Conservation (phyloP, 768 basidiomycete species). For the Lenzites betulinus region DNA sequence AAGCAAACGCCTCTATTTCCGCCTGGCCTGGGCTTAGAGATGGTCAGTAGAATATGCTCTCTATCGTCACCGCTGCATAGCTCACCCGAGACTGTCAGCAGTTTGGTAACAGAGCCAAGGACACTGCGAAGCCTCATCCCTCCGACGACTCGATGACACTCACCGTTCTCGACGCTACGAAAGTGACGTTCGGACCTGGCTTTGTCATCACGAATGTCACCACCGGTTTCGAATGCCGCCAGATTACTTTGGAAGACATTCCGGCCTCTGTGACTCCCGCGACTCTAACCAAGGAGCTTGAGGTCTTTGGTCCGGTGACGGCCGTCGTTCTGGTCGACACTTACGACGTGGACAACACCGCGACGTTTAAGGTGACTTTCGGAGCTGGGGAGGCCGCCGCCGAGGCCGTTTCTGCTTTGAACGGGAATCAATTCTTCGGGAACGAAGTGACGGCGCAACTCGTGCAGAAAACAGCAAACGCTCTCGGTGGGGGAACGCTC, state of each 20-base stretch:
- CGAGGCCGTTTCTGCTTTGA: slow-evolving; percentile 51
- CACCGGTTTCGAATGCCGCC: slow-evolving; percentile 72
- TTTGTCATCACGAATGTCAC: slow-evolving; percentile 56
- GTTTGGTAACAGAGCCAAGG: too few species aligned
- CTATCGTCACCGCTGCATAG: background rate
- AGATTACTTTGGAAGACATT: slow-evolving; percentile 57
- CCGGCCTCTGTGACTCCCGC: slow-evolving; percentile 37
- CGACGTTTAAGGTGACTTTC: slow-evolving; percentile 45
- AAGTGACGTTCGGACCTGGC: slow-evolving; percentile 58
- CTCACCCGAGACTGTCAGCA: background rate
- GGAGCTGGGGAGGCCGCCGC: slow-evolving; percentile 49
- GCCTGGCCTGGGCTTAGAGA: slow-evolving; percentile 28
- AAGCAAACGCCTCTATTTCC: slow-evolving; percentile 14
- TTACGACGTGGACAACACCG: background rate
- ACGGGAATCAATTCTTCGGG: slow-evolving; percentile 46
- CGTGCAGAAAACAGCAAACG: slow-evolving; percentile 40
- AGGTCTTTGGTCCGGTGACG: slow-evolving; percentile 49
- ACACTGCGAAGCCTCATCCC: background rate
- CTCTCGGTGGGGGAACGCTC: slow-evolving; percentile 41
- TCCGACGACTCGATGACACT: slow-evolving; percentile 24
- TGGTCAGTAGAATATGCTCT: slow-evolving; percentile 4
- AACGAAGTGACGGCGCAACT: slow-evolving; percentile 47
- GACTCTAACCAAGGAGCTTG: slow-evolving; percentile 42
- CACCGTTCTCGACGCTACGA: slow-evolving; percentile 55
- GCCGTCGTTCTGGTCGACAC: slow-evolving; percentile 36